phyloP scores from a whole-genome alignment of 495 filamentous ascomycete genomes.

The Aspergillus homomorphus region DNA sequence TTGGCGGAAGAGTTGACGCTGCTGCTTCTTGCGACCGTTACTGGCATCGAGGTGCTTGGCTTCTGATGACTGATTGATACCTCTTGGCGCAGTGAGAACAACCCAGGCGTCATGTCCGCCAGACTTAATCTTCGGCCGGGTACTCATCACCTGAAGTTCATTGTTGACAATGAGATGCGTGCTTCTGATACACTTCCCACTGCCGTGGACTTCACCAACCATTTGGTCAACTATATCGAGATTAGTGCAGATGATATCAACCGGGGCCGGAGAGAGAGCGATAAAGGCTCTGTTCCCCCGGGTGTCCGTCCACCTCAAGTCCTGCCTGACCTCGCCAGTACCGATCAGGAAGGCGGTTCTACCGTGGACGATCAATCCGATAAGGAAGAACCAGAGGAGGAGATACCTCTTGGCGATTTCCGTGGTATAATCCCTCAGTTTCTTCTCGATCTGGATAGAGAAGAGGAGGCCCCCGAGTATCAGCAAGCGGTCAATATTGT shows the following conservation, averaged over 20 bases:
- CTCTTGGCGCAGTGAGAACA: constrained; percentile 29
- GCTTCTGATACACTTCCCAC: constrained; percentile 84
- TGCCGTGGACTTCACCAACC: constrained; percentile 94
- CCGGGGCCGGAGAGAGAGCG: constrained; percentile 34
- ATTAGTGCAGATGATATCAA: constrained; percentile 71
- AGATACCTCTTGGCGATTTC: constrained; percentile 48
- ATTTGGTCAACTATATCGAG: constrained; percentile 96
- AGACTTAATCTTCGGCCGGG: constrained; percentile 81
- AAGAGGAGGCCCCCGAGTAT: constrained; percentile 70
- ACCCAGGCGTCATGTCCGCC: constrained; percentile 60
- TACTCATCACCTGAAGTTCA: constrained; percentile 94
- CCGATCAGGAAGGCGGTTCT: constrained; percentile 30
- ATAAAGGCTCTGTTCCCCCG: constrained; percentile 31
- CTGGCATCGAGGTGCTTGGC: neutral
- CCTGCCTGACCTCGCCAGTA: constrained; percentile 35
- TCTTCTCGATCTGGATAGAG: constrained; percentile 77
- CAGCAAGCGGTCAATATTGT: constrained; percentile 66
- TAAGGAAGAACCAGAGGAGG: constrained; percentile 43
- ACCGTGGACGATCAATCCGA: constrained; percentile 42
- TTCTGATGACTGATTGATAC: neutral
- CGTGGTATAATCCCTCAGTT: constrained; percentile 72
- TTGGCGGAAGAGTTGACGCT: neutral
- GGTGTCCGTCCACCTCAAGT: constrained; percentile 47
- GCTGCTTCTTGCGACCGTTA: neutral
- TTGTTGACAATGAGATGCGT: constrained; percentile 90